Conservation (phyloP, 768 basidiomycete genomes). For the Lanmaoa pseudosensibilis region DNA sequence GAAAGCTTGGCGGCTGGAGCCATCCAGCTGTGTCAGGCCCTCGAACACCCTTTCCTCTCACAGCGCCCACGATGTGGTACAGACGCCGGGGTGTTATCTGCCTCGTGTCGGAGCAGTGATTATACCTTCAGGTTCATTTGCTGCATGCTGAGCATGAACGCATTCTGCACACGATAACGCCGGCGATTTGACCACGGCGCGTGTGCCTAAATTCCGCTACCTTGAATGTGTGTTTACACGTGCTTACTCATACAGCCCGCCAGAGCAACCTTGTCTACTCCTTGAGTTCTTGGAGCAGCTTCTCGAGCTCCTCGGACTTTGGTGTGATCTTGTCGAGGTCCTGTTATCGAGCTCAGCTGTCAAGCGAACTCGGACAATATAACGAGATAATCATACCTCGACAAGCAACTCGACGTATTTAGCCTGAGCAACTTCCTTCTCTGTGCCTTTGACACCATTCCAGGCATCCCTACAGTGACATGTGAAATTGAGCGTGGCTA, state of each 20-base stretch:
- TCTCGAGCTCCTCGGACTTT: slow-evolving; percentile 51
- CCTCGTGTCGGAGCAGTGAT: slow-evolving; percentile 21
- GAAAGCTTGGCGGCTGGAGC: slow-evolving; percentile 11
- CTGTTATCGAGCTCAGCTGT: slow-evolving; percentile 36
- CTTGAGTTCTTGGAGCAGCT: slow-evolving; percentile 59
- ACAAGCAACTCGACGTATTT: slow-evolving; percentile 78
- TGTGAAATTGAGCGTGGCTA: background rate
- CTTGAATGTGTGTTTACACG: slow-evolving; percentile 1
- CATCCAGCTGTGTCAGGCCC: slow-evolving; percentile 10
- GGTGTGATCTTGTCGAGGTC: slow-evolving; percentile 49
- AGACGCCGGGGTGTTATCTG: slow-evolving; percentile 32
- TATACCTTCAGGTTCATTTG: background rate
- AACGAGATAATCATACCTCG: slow-evolving; percentile 44
- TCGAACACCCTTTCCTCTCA: slow-evolving; percentile 22
- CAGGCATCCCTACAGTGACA: slow-evolving; percentile 74
- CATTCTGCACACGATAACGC: slow-evolving; percentile 11
- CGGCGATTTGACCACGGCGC: background rate
- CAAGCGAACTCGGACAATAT: background rate
- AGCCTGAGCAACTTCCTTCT: slow-evolving; percentile 67
- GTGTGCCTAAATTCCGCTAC: background rate
- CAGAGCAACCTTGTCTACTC: slow-evolving; percentile 29
- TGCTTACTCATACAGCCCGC: slow-evolving; percentile 3
- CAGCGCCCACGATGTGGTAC: slow-evolving; percentile 20
- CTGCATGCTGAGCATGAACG: background rate
- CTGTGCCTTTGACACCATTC: slow-evolving; percentile 67